phyloP scores from a whole-genome alignment of 179 eudicot species.

The Camellia oleifera region DNA sequence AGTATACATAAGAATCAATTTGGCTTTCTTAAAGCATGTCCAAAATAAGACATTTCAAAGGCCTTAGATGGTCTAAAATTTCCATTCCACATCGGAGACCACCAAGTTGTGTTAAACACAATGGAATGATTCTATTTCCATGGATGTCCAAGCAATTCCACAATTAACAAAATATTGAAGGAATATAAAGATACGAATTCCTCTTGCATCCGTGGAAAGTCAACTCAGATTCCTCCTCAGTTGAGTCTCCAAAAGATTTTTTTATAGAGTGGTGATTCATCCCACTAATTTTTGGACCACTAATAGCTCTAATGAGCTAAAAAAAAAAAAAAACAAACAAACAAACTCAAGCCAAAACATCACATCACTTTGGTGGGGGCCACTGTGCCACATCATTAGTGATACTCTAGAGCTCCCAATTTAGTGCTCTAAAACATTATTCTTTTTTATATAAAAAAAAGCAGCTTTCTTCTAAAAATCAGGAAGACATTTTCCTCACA shows the following conservation, averaged over 20 bases:
- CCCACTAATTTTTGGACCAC: too few relatives aligned
- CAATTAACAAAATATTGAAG: background rate
- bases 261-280: too few relatives aligned
- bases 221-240: conserved; percentile 1
- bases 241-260: background rate
- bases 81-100: background rate
- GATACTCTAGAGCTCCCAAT: too few relatives aligned
- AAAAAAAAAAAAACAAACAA: too few relatives aligned
- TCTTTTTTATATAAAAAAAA: background rate
- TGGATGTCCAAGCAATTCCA: background rate
- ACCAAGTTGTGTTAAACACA: background rate
- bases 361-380: too few relatives aligned
- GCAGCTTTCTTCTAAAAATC: background rate
- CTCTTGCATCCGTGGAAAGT: background rate
- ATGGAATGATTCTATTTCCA: background rate
- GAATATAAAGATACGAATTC: background rate
- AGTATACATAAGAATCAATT: background rate
- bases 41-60: background rate
- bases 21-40: background rate
- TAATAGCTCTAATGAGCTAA: too few relatives aligned
- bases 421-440: too few relatives aligned
- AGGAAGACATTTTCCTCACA: conserved; percentile 2
- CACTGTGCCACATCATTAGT: too few relatives aligned
- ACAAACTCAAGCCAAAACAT: too few relatives aligned
- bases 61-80: background rate